Percentiles rank a stretch among this genome's conserved stretches.
These are phyloP conservation scores for Blastosporella zonata DNA, from an alignment of 1,284 basidiomycete species.

Conservation along the genomic window DNA sequence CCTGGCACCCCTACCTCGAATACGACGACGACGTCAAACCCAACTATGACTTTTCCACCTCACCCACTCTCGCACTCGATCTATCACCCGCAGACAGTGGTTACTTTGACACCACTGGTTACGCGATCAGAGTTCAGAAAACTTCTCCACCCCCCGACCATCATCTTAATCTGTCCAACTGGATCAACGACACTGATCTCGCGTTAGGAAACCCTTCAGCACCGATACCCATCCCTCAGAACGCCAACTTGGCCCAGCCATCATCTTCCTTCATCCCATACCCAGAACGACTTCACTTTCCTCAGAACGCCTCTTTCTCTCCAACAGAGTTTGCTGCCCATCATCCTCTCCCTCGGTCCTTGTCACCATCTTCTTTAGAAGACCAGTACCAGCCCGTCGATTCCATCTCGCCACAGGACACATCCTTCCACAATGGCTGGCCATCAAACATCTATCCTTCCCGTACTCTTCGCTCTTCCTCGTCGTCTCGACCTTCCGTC, in stretches of 20 bases:
- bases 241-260: constrained; percentile 36
- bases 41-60: constrained; percentile 27
- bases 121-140: constrained; percentile 31
- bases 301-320: constrained; percentile 50
- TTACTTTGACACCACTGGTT: constrained; percentile 35
- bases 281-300: constrained; percentile 39
- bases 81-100: constrained; percentile 30
- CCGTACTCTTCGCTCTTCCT: constrained; percentile 31
- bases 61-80: constrained; percentile 24
- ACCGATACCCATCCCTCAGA: constrained; percentile 60
- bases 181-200: constrained; percentile 58
- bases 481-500: constrained; percentile 31
- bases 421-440: constrained; percentile 53
- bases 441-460: constrained; percentile 61
- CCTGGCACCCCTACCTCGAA: constrained; percentile 48
- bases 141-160: constrained; percentile 39
- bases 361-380: constrained; percentile 53
- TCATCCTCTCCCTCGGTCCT: constrained; percentile 55
- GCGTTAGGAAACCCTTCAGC: constrained; percentile 46
- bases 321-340: constrained; percentile 56
- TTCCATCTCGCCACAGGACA: constrained; percentile 57
- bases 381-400: constrained; percentile 40
- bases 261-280: constrained; percentile 42
- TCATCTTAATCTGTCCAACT: constrained; percentile 44
- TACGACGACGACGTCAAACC: constrained; percentile 36